These are phyloP conservation scores for Phylloporus sp. DNA, from an alignment of 768 basidiomycete species.

Conservation along the genomic window DNA sequence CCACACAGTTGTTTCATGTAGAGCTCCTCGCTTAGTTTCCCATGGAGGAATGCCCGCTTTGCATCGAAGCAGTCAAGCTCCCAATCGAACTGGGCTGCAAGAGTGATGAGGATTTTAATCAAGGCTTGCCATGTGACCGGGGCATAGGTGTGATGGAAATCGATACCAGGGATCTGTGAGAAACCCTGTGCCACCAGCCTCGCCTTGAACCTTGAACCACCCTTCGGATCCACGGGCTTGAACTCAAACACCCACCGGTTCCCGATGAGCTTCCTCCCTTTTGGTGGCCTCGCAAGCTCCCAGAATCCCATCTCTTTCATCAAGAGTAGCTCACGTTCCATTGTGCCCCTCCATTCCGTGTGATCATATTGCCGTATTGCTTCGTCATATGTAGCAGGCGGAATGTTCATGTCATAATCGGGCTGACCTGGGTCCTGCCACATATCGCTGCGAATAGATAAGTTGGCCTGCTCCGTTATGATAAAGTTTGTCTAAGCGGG, in stretches of 20 bases:
- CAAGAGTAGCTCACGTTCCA: background rate
- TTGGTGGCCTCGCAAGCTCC: background rate
- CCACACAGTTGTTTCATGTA: too few species aligned
- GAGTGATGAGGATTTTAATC: too few species aligned
- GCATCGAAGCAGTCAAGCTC: too few species aligned
- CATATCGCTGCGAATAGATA: too few species aligned
- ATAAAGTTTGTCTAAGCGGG: too few species aligned
- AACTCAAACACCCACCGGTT: slow-evolving; percentile 8
- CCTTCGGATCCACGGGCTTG: slow-evolving; percentile 3
- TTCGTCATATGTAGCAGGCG: background rate
- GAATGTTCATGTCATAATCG: background rate
- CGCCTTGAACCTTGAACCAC: background rate
- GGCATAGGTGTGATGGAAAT: too few species aligned
- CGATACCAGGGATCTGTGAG: background rate
- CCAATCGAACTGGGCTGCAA: too few species aligned
- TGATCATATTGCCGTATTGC: background rate
- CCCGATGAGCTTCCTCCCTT: background rate
- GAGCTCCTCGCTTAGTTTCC: too few species aligned
- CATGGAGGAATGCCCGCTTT: too few species aligned
- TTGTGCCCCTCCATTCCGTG: background rate
- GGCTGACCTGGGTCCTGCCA: too few species aligned
- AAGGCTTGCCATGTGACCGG: too few species aligned
- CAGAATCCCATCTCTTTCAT: slow-evolving; percentile 9
- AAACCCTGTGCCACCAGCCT: slow-evolving; percentile 1
- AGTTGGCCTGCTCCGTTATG: too few species aligned